Evolutionary conservation across 768 basidiomycete species (phyloP).

Genomic region (Trichaptum fuscoviolaceum): DNA sequence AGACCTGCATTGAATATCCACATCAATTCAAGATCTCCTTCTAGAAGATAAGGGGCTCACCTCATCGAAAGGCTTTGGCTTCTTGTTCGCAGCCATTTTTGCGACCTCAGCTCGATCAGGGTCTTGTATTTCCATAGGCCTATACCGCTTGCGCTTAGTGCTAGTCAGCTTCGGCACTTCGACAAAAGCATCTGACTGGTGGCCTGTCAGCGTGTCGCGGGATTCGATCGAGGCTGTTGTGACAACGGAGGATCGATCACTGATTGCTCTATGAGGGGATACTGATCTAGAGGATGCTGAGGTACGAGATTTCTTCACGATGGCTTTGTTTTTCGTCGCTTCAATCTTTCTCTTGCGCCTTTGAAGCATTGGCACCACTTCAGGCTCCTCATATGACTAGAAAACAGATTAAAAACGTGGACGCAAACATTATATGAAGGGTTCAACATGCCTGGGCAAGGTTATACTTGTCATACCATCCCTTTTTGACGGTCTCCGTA

Average conservation of each 20-base stretch:
- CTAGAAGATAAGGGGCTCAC: background rate
- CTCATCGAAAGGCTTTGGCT: background rate
- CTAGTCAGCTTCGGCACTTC: background rate
- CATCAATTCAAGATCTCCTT: too few species aligned
- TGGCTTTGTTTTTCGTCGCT: background rate
- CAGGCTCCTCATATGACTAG: background rate
- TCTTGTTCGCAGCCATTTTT: background rate
- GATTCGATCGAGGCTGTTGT: background rate
- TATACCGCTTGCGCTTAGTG: background rate
- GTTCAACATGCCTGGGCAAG: background rate
- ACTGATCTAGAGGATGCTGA: too few species aligned
- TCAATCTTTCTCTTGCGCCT: background rate
- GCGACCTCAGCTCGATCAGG: background rate
- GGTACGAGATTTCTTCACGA: too few species aligned
- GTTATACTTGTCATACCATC: slow-evolving; percentile 53
- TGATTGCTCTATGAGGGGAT: too few species aligned
- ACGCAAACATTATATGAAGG: background rate
- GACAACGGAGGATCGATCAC: background rate
- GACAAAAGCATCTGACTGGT: background rate
- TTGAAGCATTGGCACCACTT: background rate
- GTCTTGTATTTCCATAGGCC: background rate
- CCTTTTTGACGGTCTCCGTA: slow-evolving; percentile 32
- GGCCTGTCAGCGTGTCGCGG: background rate
- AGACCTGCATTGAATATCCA: too few species aligned
- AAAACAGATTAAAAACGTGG: background rate